Percentiles rank a stretch among this genome's conserved stretches.
Evolutionary conservation across 768 basidiomycete genomes (phyloP).

Genomic region (Mycena kentingensis): DNA sequence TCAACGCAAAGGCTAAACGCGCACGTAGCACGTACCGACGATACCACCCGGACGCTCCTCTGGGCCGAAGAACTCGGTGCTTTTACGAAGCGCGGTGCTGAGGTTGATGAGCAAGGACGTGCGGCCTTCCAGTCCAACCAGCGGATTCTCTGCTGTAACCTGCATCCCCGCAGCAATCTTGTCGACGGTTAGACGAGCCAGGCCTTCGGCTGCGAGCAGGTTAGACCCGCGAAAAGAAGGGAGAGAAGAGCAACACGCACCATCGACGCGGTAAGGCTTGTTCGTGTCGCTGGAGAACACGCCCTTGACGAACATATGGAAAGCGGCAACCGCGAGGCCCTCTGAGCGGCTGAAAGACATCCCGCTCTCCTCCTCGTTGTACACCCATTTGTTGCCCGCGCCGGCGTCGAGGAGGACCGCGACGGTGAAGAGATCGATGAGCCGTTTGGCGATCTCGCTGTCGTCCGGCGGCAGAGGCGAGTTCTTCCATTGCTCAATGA

Average conservation of each 20-base stretch:
- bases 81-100: conserved; percentile 64
- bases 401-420: conserved; percentile 95
- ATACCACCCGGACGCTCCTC: conserved; percentile 82
- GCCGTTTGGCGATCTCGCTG: conserved; percentile 66
- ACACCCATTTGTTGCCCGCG: conserved; percentile 83
- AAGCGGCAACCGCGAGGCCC: conserved; percentile 86
- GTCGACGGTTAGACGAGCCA: conserved; percentile 63
- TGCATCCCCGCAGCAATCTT: conserved; percentile 74
- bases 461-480: conserved; percentile 42
- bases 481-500: conserved; percentile 59
- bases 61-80: conserved; percentile 69
- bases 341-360: conserved; percentile 65
- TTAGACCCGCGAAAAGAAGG: neutral
- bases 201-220: conserved; percentile 58
- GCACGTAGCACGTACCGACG: conserved; percentile 51
- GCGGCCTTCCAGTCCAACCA: conserved; percentile 90
- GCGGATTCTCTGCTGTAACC: conserved; percentile 73
- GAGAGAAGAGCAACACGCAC: conserved; percentile 45
- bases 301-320: conserved; percentile 86
- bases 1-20: neutral
- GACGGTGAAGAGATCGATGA: conserved; percentile 87
- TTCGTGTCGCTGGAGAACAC: conserved; percentile 69
- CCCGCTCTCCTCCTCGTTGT: conserved; percentile 59
- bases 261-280: conserved; percentile 77
- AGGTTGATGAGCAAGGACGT: conserved; percentile 75